Conservation (phyloP, 306 rosid species). For the Citrullus amarus region DNA sequence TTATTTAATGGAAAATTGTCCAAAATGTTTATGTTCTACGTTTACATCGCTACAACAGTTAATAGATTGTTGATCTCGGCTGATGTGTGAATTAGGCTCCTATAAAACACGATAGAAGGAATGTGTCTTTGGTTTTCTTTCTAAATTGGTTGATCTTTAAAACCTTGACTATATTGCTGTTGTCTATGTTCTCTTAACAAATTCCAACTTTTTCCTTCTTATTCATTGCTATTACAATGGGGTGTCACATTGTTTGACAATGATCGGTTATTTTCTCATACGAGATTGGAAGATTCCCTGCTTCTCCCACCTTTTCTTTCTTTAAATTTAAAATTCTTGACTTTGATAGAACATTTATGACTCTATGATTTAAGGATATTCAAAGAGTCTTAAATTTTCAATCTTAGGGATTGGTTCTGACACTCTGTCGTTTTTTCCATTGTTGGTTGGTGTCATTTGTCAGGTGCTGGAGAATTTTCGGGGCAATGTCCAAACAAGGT, state of each 20-base stretch:
- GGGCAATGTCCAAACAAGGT: conserved; percentile 90
- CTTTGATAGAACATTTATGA: background rate
- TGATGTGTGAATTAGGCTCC: background rate
- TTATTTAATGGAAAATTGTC: background rate
- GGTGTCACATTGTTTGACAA: background rate
- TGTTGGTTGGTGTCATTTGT: conserved; percentile 12
- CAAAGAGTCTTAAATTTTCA: background rate
- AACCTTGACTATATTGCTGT: background rate
- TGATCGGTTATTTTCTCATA: background rate
- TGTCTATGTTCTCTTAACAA: background rate
- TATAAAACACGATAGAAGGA: background rate
- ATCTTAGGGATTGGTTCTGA: background rate
- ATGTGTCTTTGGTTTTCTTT: background rate
- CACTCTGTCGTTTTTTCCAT: background rate
- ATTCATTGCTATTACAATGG: background rate
- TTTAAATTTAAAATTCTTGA: background rate
- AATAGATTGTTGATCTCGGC: background rate
- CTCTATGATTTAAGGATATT: background rate
- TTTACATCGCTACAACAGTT: background rate
- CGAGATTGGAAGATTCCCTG: background rate
- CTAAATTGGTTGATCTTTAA: background rate
- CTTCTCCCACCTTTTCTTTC: background rate
- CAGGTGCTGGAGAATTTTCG: conserved; percentile 90
- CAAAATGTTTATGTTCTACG: background rate
- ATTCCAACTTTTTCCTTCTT: background rate